These are phyloP conservation scores for Ophiosphaerella herpotricha DNA, from an alignment of 2,329 filamentous ascomycete species.

Conservation along the genomic window DNA sequence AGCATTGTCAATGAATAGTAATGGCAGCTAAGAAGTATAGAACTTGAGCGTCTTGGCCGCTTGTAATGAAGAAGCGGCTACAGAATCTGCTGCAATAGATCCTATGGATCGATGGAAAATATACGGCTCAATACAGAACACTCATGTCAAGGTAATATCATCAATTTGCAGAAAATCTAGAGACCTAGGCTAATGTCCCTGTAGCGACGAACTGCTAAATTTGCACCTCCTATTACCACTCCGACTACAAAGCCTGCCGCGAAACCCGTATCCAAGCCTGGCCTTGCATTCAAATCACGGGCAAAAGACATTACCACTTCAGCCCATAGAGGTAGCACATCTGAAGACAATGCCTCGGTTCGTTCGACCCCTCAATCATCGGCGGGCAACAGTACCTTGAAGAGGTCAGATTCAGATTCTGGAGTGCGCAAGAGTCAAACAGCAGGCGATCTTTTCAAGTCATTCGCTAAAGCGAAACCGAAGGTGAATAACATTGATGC, in stretches of 20 bases:
- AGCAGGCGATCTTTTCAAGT: slow-evolving; percentile 69
- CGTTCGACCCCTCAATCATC: slow-evolving; percentile 40
- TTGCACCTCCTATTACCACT: slow-evolving; percentile 41
- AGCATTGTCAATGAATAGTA: slow-evolving; percentile 40
- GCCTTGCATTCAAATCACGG: slow-evolving; percentile 19
- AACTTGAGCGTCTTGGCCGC: slow-evolving; percentile 72
- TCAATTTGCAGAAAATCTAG: background rate
- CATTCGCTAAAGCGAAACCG: slow-evolving; percentile 73
- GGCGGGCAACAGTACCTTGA: slow-evolving; percentile 23
- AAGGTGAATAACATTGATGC: slow-evolving; percentile 54
- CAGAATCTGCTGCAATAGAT: slow-evolving; percentile 62
- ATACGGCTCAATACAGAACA: slow-evolving; percentile 78
- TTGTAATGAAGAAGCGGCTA: slow-evolving; percentile 65
- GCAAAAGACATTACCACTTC: slow-evolving; percentile 25
- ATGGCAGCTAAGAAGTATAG: slow-evolving; percentile 50
- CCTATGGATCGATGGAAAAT: slow-evolving; percentile 61
- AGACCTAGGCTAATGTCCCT: slow-evolving; percentile 16
- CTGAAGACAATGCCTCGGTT: slow-evolving; percentile 43
- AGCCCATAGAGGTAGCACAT: slow-evolving; percentile 25
- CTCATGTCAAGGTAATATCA: slow-evolving; percentile 61
- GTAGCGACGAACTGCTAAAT: slow-evolving; percentile 52
- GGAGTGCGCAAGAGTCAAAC: slow-evolving; percentile 64
- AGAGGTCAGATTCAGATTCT: slow-evolving; percentile 47
- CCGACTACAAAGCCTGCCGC: slow-evolving; percentile 15
- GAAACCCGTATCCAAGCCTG: slow-evolving; percentile 22